These are phyloP conservation scores for Penicillium palitans DNA, from an alignment of 2,329 filamentous ascomycete genomes.

Conservation along the genomic window DNA sequence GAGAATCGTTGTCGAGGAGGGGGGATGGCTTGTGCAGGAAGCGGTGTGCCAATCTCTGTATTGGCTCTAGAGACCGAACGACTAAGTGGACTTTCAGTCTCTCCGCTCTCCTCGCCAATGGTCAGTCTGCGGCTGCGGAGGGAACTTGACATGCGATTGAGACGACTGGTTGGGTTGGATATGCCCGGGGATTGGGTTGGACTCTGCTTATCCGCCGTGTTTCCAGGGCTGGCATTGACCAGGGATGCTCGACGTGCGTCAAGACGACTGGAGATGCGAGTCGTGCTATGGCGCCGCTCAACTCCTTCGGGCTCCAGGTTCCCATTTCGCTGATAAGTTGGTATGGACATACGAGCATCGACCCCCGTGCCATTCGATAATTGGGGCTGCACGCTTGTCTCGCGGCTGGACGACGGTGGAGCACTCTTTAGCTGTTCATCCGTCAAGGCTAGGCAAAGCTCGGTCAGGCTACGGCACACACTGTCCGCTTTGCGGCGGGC, in stretches of 20 bases:
- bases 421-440: slow-evolving; percentile 52
- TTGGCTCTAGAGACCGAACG: slow-evolving; percentile 46
- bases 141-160: slow-evolving; percentile 44
- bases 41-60: slow-evolving; percentile 41
- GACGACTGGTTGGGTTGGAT: slow-evolving; percentile 36
- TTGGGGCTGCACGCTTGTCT: slow-evolving; percentile 22
- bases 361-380: slow-evolving; percentile 28
- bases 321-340: slow-evolving; percentile 39
- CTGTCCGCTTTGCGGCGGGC: slow-evolving; percentile 87
- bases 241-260: slow-evolving; percentile 45
- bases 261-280: slow-evolving; percentile 33
- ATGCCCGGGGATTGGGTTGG: slow-evolving; percentile 18
- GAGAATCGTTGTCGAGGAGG: slow-evolving; percentile 38
- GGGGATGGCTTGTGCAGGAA: slow-evolving; percentile 29
- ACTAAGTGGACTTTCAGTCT: slow-evolving; percentile 31
- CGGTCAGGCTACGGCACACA: slow-evolving; percentile 87
- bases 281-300: slow-evolving; percentile 30
- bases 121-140: slow-evolving; percentile 40
- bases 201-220: slow-evolving; percentile 21
- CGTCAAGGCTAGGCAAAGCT: slow-evolving; percentile 81
- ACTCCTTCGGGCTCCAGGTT: slow-evolving; percentile 42
- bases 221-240: slow-evolving; percentile 28
- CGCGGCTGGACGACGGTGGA: slow-evolving; percentile 32
- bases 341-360: slow-evolving; percentile 29
- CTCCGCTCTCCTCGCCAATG: slow-evolving; percentile 38